A percentile compares a stretch with the other conserved stretches of the same genome.
Conservation (phyloP, 2,329 filamentous ascomycete genomes). For the Talaromyces sp. region DNA sequence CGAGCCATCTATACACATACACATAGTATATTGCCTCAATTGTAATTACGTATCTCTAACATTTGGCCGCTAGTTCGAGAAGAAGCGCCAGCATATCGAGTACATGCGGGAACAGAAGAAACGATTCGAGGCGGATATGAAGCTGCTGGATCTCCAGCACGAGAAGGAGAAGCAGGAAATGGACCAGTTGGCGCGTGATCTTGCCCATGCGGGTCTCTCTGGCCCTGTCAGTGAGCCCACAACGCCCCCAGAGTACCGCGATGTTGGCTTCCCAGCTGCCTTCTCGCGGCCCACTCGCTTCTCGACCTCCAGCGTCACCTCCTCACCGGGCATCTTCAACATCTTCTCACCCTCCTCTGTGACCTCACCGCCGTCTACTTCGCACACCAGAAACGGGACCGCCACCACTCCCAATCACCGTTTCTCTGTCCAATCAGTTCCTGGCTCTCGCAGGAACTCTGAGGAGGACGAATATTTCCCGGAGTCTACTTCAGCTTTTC, state of each 20-base stretch:
- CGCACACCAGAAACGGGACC: slow-evolving; percentile 39
- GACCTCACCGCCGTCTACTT: slow-evolving; percentile 66
- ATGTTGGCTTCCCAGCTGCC: slow-evolving; percentile 70
- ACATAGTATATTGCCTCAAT: not conserved
- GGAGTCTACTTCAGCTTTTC: slow-evolving; percentile 54
- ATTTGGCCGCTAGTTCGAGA: slow-evolving; percentile 65
- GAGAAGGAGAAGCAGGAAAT: slow-evolving; percentile 78
- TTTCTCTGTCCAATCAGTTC: slow-evolving; percentile 77
- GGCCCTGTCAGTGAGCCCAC: slow-evolving; percentile 91
- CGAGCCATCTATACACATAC: slow-evolving; percentile 1
- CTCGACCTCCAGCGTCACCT: slow-evolving; percentile 80
- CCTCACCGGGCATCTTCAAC: slow-evolving; percentile 68
- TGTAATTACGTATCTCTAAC: slow-evolving; percentile 21
- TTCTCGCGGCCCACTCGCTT: slow-evolving; percentile 83
- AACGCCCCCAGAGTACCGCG: slow-evolving; percentile 87
- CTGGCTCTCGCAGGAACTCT: slow-evolving; percentile 81
- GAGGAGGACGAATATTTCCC: slow-evolving; percentile 79
- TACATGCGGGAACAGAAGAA: slow-evolving; percentile 81
- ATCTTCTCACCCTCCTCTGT: slow-evolving; percentile 71
- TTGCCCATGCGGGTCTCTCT: slow-evolving; percentile 52
- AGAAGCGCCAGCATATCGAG: slow-evolving; percentile 90
- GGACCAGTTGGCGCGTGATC: slow-evolving; percentile 74
- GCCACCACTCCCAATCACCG: slow-evolving; percentile 52
- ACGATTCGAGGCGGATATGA: slow-evolving; percentile 87
- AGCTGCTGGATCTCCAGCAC: slow-evolving; percentile 79